Conservation (phyloP, 208 protist species). For the Acanthamoeba lenticulata region DNA sequence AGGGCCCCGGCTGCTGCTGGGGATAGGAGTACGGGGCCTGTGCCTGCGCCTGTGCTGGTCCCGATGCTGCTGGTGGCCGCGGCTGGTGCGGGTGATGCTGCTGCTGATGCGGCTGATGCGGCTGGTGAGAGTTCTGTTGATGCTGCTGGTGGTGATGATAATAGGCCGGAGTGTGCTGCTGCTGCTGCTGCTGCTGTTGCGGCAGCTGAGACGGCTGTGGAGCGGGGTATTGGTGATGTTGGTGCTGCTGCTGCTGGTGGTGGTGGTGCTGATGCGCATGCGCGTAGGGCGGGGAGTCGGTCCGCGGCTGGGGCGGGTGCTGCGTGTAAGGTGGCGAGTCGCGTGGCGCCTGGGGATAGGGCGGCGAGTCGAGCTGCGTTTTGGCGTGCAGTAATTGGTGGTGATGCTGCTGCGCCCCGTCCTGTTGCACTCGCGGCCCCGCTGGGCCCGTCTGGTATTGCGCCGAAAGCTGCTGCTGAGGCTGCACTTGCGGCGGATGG, state of each 20-base stretch:
- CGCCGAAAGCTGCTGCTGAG: no score
- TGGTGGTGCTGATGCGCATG: neutral
- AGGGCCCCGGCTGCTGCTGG: neutral
- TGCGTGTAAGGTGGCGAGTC: no score
- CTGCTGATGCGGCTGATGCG: neutral
- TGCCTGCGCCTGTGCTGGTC: neutral
- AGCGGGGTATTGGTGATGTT: neutral
- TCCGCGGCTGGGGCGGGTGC: no score
- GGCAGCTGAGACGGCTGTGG: neutral
- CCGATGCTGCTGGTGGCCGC: neutral
- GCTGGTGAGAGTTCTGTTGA: neutral
- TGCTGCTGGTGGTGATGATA: neutral
- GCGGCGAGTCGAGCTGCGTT: no score
- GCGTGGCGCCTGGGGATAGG: no score
- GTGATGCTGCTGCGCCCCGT: no score
- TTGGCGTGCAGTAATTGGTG: no score
- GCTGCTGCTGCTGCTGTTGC: neutral
- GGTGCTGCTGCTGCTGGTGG: neutral
- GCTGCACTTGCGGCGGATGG: no score
- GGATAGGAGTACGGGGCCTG: neutral
- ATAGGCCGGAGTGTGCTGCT: neutral
- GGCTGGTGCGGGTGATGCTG: neutral
- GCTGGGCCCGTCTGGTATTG: no score
- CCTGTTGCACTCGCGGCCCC: no score
- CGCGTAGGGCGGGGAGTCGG: neutral